These are phyloP conservation scores for Cadophora sp. DNA, from an alignment of 2,329 filamentous ascomycete genomes.

Conservation along the genomic window DNA sequence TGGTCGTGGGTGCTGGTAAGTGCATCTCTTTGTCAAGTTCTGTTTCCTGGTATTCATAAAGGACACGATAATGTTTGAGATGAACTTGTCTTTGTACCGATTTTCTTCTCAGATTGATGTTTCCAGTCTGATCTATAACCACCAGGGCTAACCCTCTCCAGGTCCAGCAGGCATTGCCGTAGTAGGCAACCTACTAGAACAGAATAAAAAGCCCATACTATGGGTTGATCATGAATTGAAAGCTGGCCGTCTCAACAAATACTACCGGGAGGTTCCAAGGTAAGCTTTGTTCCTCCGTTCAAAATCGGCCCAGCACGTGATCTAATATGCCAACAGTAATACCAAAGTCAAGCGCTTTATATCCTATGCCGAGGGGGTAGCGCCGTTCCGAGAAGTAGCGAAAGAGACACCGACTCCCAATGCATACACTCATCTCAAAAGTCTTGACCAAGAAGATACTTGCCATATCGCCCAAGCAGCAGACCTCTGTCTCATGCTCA, in stretches of 20 bases:
- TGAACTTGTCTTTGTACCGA: neutral
- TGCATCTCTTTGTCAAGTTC: neutral
- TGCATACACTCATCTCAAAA: slow-evolving; percentile 58
- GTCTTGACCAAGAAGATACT: slow-evolving; percentile 61
- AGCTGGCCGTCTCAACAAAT: slow-evolving; percentile 57
- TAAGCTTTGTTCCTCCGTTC: slow-evolving; percentile 16
- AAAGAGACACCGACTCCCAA: slow-evolving; percentile 55
- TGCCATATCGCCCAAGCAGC: slow-evolving; percentile 64
- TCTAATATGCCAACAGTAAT: slow-evolving; percentile 50
- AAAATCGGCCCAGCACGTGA: slow-evolving; percentile 26
- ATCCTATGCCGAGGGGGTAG: slow-evolving; percentile 59
- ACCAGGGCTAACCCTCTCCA: neutral
- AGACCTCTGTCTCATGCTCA: slow-evolving; percentile 57
- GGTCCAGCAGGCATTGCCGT: slow-evolving; percentile 65
- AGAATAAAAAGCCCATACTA: slow-evolving; percentile 55
- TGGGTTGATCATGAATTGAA: slow-evolving; percentile 66
- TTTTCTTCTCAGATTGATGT: neutral
- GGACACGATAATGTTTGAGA: neutral
- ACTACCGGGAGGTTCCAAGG: slow-evolving; percentile 66
- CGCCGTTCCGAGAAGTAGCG: slow-evolving; percentile 59
- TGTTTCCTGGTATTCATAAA: neutral
- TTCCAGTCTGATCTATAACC: neutral
- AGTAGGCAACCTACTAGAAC: slow-evolving; percentile 66
- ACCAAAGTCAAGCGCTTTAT: slow-evolving; percentile 67
- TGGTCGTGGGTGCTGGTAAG: slow-evolving; percentile 59